Percentiles rank a stretch among this genome's conserved stretches.
These are phyloP conservation scores for Chaetomium tenue DNA, from an alignment of 495 filamentous ascomycete genomes.

Conservation along the genomic window DNA sequence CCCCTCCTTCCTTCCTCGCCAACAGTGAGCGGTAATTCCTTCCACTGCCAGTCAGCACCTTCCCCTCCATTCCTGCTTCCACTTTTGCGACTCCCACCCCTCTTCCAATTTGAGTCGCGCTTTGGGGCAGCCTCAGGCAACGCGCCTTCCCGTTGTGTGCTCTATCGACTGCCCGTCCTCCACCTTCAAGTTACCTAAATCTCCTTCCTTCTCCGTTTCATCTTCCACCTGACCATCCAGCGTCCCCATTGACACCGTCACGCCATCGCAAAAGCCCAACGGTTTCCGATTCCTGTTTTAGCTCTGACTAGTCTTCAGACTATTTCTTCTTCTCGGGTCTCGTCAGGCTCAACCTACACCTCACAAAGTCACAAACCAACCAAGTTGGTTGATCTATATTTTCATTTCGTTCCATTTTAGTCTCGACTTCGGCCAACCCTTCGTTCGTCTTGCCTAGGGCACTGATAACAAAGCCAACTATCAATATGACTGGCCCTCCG, in stretches of 20 bases:
- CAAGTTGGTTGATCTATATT: not conserved
- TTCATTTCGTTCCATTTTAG: not conserved
- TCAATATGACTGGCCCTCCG: not conserved
- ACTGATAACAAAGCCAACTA: not conserved
- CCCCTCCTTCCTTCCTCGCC: too few species aligned
- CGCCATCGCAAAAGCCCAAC: not conserved
- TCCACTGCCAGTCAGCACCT: not conserved
- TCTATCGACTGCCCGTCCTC: not conserved
- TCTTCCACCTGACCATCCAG: not conserved
- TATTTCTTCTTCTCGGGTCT: not conserved
- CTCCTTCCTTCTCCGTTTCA: not conserved
- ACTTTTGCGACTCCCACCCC: not conserved
- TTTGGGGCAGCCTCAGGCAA: not conserved
- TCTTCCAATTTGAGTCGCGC: not conserved
- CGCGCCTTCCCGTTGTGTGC: not conserved
- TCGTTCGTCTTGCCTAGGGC: not conserved
- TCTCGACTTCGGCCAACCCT: not conserved
- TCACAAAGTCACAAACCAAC: not conserved
- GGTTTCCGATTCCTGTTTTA: not conserved
- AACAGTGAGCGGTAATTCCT: not conserved
- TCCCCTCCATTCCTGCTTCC: not conserved
- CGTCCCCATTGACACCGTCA: not conserved
- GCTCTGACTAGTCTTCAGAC: not conserved
- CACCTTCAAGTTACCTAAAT: not conserved
- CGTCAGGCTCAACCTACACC: not conserved